Conservation (phyloP, 257 asterid species). For the Primulina tabacum region DNA sequence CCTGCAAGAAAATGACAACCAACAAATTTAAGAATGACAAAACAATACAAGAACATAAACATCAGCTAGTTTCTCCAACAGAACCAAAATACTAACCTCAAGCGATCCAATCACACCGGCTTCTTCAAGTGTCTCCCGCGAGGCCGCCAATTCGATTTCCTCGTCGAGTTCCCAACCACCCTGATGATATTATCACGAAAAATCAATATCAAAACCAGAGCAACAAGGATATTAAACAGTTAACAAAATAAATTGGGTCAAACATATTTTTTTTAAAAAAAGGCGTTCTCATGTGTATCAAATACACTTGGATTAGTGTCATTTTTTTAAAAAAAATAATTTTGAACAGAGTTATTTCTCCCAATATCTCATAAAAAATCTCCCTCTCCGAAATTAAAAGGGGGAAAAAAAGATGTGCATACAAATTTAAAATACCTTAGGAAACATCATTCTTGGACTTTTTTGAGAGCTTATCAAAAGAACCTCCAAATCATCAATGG, state of each 20-base stretch:
- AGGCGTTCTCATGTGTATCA: no score
- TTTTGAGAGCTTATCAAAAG: constrained; percentile 89
- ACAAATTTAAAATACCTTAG: constrained; percentile 51
- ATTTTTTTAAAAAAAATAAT: no score
- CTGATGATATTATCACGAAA: constrained; percentile 26
- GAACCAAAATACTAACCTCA: constrained; percentile 12
- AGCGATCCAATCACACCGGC: constrained; percentile 23
- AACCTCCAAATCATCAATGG: constrained; percentile 67
- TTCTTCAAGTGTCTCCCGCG: constrained; percentile 21
- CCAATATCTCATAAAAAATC: background rate
- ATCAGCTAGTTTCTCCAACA: background rate
- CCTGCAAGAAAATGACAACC: constrained; percentile 36
- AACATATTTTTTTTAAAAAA: no score
- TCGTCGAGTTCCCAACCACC: constrained; percentile 35
- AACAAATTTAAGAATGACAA: background rate
- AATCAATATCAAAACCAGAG: constrained; percentile 5
- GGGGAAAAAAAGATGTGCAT: background rate
- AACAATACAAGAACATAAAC: background rate
- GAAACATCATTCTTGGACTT: constrained; percentile 85
- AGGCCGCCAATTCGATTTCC: constrained; percentile 19
- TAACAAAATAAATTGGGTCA: no score
- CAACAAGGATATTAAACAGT: background rate
- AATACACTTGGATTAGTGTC: no score
- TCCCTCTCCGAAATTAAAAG: background rate
- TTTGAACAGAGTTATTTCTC: no score